Evolutionary conservation across 2,329 filamentous ascomycete species (phyloP), one percentile per base, ranked within the genome.

Genomic region (Neophaeococcomyces mojaviensis): DNA sequence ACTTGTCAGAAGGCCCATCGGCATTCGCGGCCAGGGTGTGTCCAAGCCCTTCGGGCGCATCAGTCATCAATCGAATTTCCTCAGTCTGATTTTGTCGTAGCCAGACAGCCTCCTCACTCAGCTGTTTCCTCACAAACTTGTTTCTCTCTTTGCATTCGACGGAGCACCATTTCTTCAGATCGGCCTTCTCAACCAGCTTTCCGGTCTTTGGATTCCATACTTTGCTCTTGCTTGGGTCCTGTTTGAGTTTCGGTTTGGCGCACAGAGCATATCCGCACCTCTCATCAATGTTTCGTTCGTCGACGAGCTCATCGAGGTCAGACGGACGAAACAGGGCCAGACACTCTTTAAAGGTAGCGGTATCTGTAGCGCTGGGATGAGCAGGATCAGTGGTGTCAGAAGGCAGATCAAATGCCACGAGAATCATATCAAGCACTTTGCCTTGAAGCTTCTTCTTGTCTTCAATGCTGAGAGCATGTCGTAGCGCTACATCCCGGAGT

Each of bases 231-330:
- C 79, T 81, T 1, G 73, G 76, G 9, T 71, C 68, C 13, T 72
- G 68, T 42, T 77, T 71, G 26, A 74, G 71, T 32, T 80, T 81
- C n/a, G 78, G 73, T 13, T 74, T 74, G 1, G 78, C 68, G 64
- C 92, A 98, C 22, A 97, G 73, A 0, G 78, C 73, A 62, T 96
- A 97, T 1, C 88, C 92, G 67, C 92, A 98, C 16, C 78, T 74
- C 35, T 76, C 78, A 56, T 86, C 82, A 54, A 87, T 84, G 63
- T 94, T 94, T 58, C 92, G 85, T 70, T 98, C 92, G 53, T 84
- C 77, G 49, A 96, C 81, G 40, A 97, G 71, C 53, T 86, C 84
- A 60, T 95, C 88, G 69, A 94, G 94, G 69, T 98, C 90, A 44
- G 77, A 75, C 1, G 89, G 87, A 61, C 90, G 86, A 66, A 96